phyloP scores from a whole-genome alignment of 352 stramenopile genomes.

The Lagenidium sp. region DNA sequence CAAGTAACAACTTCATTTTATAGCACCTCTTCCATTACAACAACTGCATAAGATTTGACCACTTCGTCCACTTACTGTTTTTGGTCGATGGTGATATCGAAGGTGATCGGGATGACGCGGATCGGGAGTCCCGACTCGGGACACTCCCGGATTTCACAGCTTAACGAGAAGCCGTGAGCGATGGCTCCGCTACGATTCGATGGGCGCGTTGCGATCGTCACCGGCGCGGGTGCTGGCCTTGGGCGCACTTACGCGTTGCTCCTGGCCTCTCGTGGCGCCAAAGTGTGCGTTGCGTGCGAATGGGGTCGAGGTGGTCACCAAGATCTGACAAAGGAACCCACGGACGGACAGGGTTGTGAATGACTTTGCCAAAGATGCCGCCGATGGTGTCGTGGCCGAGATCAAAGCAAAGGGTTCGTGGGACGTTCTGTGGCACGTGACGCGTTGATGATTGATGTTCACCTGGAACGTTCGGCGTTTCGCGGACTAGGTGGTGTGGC shows the following conservation, averaged over 20 bases:
- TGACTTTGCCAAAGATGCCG: slow-evolving; percentile 52
- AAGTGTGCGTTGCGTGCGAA: slow-evolving; percentile 48
- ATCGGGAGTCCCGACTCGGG: too few species aligned
- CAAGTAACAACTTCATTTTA: too few species aligned
- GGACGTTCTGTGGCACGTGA: background rate
- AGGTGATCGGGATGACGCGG: too few species aligned
- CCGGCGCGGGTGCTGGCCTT: slow-evolving; percentile 60
- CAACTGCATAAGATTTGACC: too few species aligned
- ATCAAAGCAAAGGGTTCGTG: slow-evolving; percentile 60
- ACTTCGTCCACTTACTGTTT: too few species aligned
- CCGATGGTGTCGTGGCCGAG: slow-evolving; percentile 66
- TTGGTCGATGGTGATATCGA: too few species aligned
- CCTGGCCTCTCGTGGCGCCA: slow-evolving; percentile 65
- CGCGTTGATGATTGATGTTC: slow-evolving; percentile 4
- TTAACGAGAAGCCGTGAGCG: background rate
- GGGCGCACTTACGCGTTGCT: slow-evolving; percentile 69
- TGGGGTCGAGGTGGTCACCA: background rate
- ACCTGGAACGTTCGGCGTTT: background rate
- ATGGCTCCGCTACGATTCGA: slow-evolving; percentile 66
- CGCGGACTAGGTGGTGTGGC: slow-evolving; percentile 35
- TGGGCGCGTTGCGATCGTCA: slow-evolving; percentile 70
- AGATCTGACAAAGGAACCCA: background rate
- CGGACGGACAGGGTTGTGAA: slow-evolving; percentile 48
- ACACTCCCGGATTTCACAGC: too few species aligned
- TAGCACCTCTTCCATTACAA: too few species aligned